Percentiles rank a stretch among this genome's conserved stretches.
These are phyloP conservation scores for Schizonepeta tenuifolia DNA, from an alignment of 257 asterid species.

Conservation along the genomic window DNA sequence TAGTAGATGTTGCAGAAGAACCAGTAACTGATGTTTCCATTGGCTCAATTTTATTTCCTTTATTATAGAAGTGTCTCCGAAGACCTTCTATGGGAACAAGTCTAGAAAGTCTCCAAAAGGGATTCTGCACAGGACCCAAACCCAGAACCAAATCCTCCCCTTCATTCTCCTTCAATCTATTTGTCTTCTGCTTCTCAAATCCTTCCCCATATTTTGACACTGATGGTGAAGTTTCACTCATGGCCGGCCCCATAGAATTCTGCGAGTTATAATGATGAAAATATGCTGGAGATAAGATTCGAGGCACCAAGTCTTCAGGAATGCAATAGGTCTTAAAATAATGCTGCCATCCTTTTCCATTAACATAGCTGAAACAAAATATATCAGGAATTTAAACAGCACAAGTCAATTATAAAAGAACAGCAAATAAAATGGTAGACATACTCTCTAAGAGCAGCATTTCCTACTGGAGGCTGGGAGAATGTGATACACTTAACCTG, in stretches of 20 bases:
- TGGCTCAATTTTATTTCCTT: constrained; percentile 58
- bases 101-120: constrained; percentile 97
- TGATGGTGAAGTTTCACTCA: constrained; percentile 51
- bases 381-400: constrained; percentile 22
- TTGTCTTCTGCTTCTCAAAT: constrained; percentile 59
- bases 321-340: constrained; percentile 94
- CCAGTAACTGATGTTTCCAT: constrained; percentile 52
- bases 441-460: constrained; percentile 96
- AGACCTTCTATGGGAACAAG: constrained; percentile 92
- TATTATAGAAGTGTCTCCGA: constrained; percentile 63
- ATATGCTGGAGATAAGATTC: constrained; percentile 97
- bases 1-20: constrained; percentile 62
- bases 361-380: constrained; percentile 72
- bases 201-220: constrained; percentile 50
- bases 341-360: constrained; percentile 89
- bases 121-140: constrained; percentile 93
- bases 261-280: constrained; percentile 92
- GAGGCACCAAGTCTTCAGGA: constrained; percentile 99
- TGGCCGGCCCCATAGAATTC: constrained; percentile 41
- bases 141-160: constrained; percentile 94
- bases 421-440: constrained; percentile 31
- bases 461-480: constrained; percentile 99
- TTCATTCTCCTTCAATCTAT: constrained; percentile 61
- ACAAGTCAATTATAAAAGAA: constrained; percentile 14
- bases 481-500: constrained; percentile 95